Evolutionary conservation across 179 eudicot genomes (phyloP).

Genomic region (Carnegiea gigantea): DNA sequence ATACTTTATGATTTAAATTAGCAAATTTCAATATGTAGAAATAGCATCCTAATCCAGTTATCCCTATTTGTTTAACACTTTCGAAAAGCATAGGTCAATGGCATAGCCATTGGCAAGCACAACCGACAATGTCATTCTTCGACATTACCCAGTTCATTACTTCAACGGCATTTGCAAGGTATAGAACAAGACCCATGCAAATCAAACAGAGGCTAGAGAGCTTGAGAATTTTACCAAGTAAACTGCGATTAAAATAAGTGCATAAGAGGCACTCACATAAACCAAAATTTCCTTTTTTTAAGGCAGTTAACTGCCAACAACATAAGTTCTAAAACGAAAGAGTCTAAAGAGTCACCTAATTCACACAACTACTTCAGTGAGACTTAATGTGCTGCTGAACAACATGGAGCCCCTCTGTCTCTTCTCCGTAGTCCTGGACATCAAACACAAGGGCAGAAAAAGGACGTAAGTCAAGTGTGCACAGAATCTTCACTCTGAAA

Average conservation of each 20-base stretch:
- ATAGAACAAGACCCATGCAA: too few relatives aligned
- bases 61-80: too few relatives aligned
- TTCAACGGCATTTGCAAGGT: too few relatives aligned
- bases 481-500: neutral
- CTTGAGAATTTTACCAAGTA: too few relatives aligned
- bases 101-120: too few relatives aligned
- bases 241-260: neutral
- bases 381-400: constrained; percentile 48
- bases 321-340: neutral
- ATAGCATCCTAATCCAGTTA: too few relatives aligned
- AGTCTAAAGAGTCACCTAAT: neutral
- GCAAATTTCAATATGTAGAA: too few relatives aligned
- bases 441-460: neutral
- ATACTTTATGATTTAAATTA: too few relatives aligned
- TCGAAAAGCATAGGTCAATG: too few relatives aligned
- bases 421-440: constrained; percentile 39
- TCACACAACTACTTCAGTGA: constrained; percentile 17
- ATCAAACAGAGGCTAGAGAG: too few relatives aligned
- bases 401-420: constrained; percentile 37
- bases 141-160: too few relatives aligned
- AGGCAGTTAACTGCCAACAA: neutral
- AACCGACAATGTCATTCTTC: too few relatives aligned
- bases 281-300: neutral
- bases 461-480: neutral
- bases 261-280: neutral